Evolutionary conservation across 352 stramenopile species (phyloP).

Genomic region (Pythium volutum): DNA sequence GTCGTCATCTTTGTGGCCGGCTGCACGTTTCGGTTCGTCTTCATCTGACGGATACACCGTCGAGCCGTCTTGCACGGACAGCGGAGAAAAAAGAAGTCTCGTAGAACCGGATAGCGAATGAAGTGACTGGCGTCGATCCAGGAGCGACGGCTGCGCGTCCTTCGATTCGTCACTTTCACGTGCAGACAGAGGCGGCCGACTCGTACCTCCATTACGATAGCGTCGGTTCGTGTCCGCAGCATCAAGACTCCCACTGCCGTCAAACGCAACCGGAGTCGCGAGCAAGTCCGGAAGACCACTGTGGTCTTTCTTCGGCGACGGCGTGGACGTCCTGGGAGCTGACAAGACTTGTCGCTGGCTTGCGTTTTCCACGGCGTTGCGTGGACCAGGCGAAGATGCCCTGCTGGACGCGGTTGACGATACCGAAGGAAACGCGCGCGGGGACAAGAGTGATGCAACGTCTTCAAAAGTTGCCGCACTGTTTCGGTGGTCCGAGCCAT

Average conservation of each 20-base stretch:
- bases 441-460: slow-evolving; percentile 13
- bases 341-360: not conserved
- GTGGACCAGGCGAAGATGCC: slow-evolving; percentile 9
- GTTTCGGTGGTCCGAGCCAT: not conserved
- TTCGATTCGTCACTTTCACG: slow-evolving; percentile 2
- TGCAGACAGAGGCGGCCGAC: not conserved
- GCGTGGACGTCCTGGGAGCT: not conserved
- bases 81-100: slow-evolving; percentile 24
- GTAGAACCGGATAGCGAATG: slow-evolving; percentile 5
- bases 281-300: slow-evolving; percentile 7
- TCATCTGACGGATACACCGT: slow-evolving; percentile 21
- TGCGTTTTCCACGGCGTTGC: not conserved
- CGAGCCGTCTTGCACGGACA: slow-evolving; percentile 21
- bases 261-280: slow-evolving; percentile 5
- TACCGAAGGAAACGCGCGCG: not conserved
- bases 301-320: not conserved
- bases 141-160: not conserved
- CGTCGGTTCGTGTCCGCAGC: not conserved
- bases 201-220: not conserved
- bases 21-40: slow-evolving; percentile 1
- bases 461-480: slow-evolving; percentile 19
- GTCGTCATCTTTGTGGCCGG: not conserved
- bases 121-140: slow-evolving; percentile 10
- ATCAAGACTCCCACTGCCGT: slow-evolving; percentile 17
- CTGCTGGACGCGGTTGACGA: slow-evolving; percentile 7